phyloP scores from a whole-genome alignment of 1,284 basidiomycete genomes.

The Trichosporon coremiiforme region DNA sequence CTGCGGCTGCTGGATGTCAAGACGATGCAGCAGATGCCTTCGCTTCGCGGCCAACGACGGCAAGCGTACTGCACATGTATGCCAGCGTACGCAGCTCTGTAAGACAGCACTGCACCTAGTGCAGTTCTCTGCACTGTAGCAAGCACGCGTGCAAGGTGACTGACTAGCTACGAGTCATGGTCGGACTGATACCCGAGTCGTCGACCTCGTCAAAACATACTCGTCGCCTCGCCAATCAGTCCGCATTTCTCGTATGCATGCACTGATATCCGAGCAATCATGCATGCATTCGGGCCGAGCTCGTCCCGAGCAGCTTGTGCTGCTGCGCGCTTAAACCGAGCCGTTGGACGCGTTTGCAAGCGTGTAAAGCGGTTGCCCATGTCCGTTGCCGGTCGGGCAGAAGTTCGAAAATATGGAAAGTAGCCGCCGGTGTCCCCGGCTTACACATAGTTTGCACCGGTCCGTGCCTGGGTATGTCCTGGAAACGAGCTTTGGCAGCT shows the following conservation, averaged over 20 bases:
- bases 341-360: not conserved
- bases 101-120: too few relatives aligned
- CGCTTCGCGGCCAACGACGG: too few relatives aligned
- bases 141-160: not conserved
- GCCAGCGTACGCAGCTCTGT: too few relatives aligned
- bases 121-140: too few relatives aligned
- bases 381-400: not conserved
- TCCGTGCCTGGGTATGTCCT: not conserved
- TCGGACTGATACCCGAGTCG: not conserved
- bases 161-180: not conserved
- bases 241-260: not conserved
- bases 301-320: not conserved
- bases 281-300: slow-evolving; percentile 8
- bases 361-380: not conserved
- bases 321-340: not conserved
- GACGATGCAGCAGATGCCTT: too few relatives aligned
- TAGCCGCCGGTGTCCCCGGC: not conserved
- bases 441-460: not conserved
- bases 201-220: not conserved
- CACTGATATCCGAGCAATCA: not conserved
- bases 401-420: not conserved
- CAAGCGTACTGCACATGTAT: too few relatives aligned
- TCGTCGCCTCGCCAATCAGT: not conserved
- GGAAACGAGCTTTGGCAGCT: not conserved
- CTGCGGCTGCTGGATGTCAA: too few relatives aligned